Evolutionary conservation across 441 rosid species (phyloP).

Genomic region (Viola pubescens): DNA sequence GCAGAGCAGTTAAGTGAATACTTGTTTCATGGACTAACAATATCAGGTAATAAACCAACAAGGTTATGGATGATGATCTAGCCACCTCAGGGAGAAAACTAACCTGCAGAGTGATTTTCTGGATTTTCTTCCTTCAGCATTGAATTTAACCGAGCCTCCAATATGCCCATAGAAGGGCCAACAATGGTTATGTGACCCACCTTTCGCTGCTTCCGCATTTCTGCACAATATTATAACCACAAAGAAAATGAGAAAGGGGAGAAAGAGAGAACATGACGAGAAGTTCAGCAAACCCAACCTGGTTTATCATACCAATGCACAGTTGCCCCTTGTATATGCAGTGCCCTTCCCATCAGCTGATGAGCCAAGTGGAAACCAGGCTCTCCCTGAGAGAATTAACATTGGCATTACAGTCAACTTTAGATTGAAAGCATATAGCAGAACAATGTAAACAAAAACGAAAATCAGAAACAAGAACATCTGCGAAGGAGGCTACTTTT

Average conservation of each 20-base stretch:
- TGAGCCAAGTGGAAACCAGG: conserved; percentile 63
- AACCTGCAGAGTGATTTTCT: conserved; percentile 36
- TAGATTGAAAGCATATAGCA: neutral
- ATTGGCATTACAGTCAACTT: conserved; percentile 5
- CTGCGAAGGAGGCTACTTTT: neutral
- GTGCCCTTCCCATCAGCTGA: conserved; percentile 58
- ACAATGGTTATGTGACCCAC: conserved; percentile 91
- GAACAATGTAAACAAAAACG: neutral
- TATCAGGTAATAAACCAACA: neutral
- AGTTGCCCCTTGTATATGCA: conserved; percentile 59
- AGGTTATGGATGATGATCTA: conserved; percentile 1
- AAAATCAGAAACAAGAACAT: conserved; percentile 1
- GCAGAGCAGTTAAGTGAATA: neutral
- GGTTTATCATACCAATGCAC: conserved; percentile 97
- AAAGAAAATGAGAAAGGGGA: neutral
- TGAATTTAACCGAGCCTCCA: conserved; percentile 52
- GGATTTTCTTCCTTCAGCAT: conserved; percentile 42
- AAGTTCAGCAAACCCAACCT: conserved; percentile 41
- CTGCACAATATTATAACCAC: conserved; percentile 27
- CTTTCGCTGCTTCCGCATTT: conserved; percentile 90
- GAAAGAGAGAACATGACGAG: neutral
- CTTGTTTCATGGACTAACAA: neutral
- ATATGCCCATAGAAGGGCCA: conserved; percentile 60
- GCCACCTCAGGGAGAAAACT: conserved; percentile 6
- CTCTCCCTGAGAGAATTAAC: conserved; percentile 54